Evolutionary conservation across 148 eudicot genomes (phyloP), one percentile per base, ranked within the genome.

Genomic region (Mesembryanthemum crystallinum): DNA sequence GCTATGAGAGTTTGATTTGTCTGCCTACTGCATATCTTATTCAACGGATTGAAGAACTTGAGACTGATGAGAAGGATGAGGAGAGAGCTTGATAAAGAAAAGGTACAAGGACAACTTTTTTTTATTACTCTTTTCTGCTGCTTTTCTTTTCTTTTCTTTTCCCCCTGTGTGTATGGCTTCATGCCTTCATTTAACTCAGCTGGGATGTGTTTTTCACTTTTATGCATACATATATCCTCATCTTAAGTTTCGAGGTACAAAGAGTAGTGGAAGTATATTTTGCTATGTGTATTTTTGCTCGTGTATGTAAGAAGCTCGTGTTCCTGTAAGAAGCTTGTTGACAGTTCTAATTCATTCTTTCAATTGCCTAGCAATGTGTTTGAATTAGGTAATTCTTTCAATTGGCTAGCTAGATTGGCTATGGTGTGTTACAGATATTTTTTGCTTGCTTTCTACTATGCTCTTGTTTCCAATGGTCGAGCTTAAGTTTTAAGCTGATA

Each of bases 51-150:
- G 91, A 92, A 78, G 98, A 92, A 76, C 88, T 94, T 79, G 96
- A 90, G 75, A 82, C 67, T 73, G 92, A 83, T 74, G n/a, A 87
- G 77, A 73, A 87, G 78, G 59, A 82, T 89, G 91, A 83, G 81
- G 76, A 85, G 83, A 81, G 94, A 90, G 80, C 96, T 94, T 73
- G 97, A 94, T 81, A 81, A 80, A 71, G 96, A 92, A 78, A 94
- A 92, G 98, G 97, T 94, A 90, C 81, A 83, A 73, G 72, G 82
- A 59, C 64, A 37, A 42, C 23, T 23, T 49, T 25, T 30, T 45
- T 21, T 25, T n/a, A 30, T 59, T 43, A 3, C 24, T 71, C n/a
- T n/a, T 1, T 64, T 24, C 32, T 28, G 29, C 24, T 30, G 21
- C 32, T 61, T 14, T 8, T 65, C 8, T 49, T n/a, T 17, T 54